Evolutionary conservation across 177 flowering plant genomes (phyloP), one percentile per base, ranked within the genome.

Genomic region (Vitis hybrid): DNA sequence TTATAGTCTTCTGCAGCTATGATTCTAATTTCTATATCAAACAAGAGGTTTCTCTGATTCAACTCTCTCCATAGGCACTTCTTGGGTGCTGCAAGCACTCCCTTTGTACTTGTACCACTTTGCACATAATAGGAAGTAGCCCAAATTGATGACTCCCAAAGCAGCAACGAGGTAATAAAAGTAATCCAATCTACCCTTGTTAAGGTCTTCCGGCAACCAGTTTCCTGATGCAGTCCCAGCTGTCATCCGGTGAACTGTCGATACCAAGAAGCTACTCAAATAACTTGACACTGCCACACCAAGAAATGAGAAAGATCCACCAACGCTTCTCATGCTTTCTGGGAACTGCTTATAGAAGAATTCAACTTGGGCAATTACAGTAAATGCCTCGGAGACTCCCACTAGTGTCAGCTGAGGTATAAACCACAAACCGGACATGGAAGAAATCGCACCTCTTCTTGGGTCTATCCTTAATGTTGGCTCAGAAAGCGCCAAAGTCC

Each of bases 271-370:
- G 13, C 84, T 73, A 46, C 82, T 80, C 3, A 84, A 14, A 58
- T 85, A 88, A 66, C 77, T 87, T 1, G 89, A 59, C 0, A 61
- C 62, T 1, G 89, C 88, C 55, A 72, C 51, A 10, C 80, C 79
- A 21, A 71, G 71, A n/a, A 78, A 83, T 35, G 76, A 68, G 51
- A 88, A 73, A 0, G 90, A 74, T n/a, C 83, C 84, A 1, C 80
- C 86, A 35, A 88, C 35, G 81, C 91, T 84, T 71, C 92, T 80
- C 93, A 85, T 86, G 73, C 86, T 81, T 74, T 89, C 93, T 0
- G 93, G 93, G 68, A 84, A 86, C 75, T 89, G 88, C 67, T 86
- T 84, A 85, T 87, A 87, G 83, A 84, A 89, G 73, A 89, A 86
- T 54, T 90, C 92, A 1, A 83, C 41, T 46, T 78, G 84, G 2